Conservation (phyloP, 2,329 filamentous ascomycete species). For the Dactylellina cionopaga region DNA sequence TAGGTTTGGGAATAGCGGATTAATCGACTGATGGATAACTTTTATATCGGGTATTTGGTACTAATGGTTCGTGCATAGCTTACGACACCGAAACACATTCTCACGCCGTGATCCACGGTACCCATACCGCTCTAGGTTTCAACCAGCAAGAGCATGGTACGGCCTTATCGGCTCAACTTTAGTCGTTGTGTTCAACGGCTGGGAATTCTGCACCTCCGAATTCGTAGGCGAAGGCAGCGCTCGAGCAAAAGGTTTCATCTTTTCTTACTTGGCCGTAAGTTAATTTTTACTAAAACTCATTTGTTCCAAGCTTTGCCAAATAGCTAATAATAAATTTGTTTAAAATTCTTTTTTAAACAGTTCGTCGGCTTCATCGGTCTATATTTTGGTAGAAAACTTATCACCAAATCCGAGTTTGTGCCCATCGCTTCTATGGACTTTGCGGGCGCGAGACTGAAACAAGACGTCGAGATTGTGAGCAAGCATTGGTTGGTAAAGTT, state of each 20-base stretch:
- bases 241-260: slow-evolving; percentile 39
- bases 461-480: slow-evolving; percentile 36
- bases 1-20: slow-evolving; percentile 17
- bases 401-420: slow-evolving; percentile 48
- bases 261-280: slow-evolving; percentile 46
- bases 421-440: slow-evolving; percentile 50
- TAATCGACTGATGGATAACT: too few relatives aligned
- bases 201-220: slow-evolving; percentile 43
- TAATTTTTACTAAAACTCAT: background rate
- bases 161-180: slow-evolving; percentile 53
- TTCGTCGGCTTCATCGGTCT: slow-evolving; percentile 47
- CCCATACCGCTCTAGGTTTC: slow-evolving; percentile 58
- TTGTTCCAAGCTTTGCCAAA: too few relatives aligned
- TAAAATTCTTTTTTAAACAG: too few relatives aligned
- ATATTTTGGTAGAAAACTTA: slow-evolving; percentile 40
- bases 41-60: background rate
- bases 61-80: too few relatives aligned
- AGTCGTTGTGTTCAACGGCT: slow-evolving; percentile 50
- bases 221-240: slow-evolving; percentile 44
- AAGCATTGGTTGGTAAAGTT: slow-evolving; percentile 44
- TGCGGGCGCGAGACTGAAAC: slow-evolving; percentile 35
- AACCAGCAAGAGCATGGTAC: slow-evolving; percentile 57
- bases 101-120: slow-evolving; percentile 54
- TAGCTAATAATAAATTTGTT: too few relatives aligned
- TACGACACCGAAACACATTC: slow-evolving; percentile 44